Evolutionary conservation across 345 rosid genomes (phyloP).

Genomic region (Atalantia buxifolia): DNA sequence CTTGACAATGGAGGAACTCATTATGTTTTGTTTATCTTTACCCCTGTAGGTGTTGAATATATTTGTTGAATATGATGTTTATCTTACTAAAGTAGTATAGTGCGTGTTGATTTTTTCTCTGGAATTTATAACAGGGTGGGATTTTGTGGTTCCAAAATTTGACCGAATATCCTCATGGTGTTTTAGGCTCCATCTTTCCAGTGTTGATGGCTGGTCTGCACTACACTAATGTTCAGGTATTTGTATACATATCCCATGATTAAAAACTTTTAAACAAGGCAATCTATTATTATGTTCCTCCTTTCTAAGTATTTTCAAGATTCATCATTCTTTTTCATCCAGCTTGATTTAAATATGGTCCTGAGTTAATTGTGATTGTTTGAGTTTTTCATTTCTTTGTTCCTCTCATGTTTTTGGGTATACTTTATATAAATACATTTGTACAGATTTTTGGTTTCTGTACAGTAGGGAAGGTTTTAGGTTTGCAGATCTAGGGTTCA

Average conservation of each 20-base stretch:
- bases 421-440: too few species aligned
- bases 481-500: too few species aligned
- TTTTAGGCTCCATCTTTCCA: slow-evolving; percentile 65
- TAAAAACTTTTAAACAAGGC: neutral
- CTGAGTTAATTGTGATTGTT: too few species aligned
- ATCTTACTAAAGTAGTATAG: neutral
- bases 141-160: slow-evolving; percentile 88
- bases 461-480: too few species aligned
- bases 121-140: slow-evolving; percentile 72
- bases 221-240: slow-evolving; percentile 76
- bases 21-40: neutral
- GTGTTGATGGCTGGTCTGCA: slow-evolving; percentile 73
- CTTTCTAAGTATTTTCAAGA: neutral
- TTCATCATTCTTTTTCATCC: too few species aligned
- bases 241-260: neutral
- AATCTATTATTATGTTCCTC: neutral
- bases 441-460: too few species aligned
- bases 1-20: neutral
- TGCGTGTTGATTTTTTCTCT: neutral
- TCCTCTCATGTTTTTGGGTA: too few species aligned
- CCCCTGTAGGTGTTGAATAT: neutral
- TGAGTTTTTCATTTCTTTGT: too few species aligned
- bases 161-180: slow-evolving; percentile 71
- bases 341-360: too few species aligned
- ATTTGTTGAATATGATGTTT: neutral